Percentiles rank a stretch among this genome's conserved stretches.
Conservation (phyloP, 2,329 filamentous ascomycete species). For the Paecilomyces sp. region DNA sequence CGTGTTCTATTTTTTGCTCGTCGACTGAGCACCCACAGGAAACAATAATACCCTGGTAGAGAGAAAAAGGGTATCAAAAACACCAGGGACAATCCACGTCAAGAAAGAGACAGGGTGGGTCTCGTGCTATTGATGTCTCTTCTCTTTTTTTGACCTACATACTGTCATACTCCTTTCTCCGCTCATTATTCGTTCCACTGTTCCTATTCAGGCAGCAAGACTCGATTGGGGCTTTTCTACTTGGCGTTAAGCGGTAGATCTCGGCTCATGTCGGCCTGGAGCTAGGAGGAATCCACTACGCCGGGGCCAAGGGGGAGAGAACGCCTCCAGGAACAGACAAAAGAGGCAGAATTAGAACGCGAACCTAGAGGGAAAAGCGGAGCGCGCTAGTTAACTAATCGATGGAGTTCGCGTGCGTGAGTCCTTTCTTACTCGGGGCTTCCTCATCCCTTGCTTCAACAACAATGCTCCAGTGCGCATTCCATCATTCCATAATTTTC, state of each 20-base stretch:
- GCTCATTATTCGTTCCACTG: background rate
- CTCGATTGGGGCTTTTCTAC: background rate
- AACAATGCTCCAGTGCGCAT: background rate
- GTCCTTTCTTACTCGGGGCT: background rate
- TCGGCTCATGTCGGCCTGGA: background rate
- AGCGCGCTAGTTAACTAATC: background rate
- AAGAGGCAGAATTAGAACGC: background rate
- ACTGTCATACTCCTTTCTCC: background rate
- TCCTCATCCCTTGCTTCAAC: background rate
- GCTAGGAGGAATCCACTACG: background rate
- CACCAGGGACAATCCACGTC: background rate
- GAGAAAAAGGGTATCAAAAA: background rate
- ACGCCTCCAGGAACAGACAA: background rate
- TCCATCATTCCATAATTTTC: background rate
- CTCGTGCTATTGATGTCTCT: background rate
- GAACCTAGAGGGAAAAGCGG: background rate
- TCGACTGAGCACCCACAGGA: background rate
- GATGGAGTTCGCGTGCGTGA: background rate
- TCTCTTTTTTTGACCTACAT: background rate
- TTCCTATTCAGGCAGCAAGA: background rate
- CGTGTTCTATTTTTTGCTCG: background rate
- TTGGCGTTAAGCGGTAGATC: background rate
- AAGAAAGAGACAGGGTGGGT: background rate
- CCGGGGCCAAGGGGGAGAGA: background rate
- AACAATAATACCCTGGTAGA: background rate